Base-by-base conservation (phyloP, 2,329 filamentous ascomycete genomes). In the Penicillium thymicola region DNA sequence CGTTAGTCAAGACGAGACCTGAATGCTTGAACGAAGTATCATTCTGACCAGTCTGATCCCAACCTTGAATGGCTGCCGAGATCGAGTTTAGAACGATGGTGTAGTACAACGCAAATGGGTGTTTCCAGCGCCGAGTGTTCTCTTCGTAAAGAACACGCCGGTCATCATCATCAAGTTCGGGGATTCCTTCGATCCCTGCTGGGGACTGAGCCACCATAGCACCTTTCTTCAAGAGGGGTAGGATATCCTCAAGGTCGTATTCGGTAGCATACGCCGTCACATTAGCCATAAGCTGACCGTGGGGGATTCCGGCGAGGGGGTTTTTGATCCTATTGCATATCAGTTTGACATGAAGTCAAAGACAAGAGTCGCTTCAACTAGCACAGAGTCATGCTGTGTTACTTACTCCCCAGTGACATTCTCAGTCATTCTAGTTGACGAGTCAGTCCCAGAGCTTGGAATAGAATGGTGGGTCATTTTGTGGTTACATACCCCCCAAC, bases 201-300 rank as follows among this genome's bases (percentile, higher is more conserved):
- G 88, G 88, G 63, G 87, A 84, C 70, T 90, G 88, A 3, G 89
- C 89, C 18, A 92, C 82, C 11, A 93, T 78, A 4, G 89, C 90
- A 34, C 88, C 89, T 44, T 64, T 65, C 25, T 57, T 43, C 23
- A 65, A 51, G 13, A 58, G 21, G 2, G 59, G 54, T 3, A 84
- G 73, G 61, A 87, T 80, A 52, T 87, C 82, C 2, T 76, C 72
- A 27, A 92, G 78, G 25, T 79, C 79, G 62, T 87, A 82, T 41
- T 81, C 74, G 14, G 77, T 74, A 36, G 85, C 86, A 66, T 58
- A 65, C 4, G 18, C 44, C 6, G 57, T 47, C 16, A 62, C 63
- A 30, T 59, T 37, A 0, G 28, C 45, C 58, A 62, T 62, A 8
- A 65, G 49, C 51, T 59, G 49, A 2, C 51, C 54, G 4, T 48